Base-by-base conservation (phyloP, 768 basidiomycete genomes). In the Mycena capillaripes region DNA sequence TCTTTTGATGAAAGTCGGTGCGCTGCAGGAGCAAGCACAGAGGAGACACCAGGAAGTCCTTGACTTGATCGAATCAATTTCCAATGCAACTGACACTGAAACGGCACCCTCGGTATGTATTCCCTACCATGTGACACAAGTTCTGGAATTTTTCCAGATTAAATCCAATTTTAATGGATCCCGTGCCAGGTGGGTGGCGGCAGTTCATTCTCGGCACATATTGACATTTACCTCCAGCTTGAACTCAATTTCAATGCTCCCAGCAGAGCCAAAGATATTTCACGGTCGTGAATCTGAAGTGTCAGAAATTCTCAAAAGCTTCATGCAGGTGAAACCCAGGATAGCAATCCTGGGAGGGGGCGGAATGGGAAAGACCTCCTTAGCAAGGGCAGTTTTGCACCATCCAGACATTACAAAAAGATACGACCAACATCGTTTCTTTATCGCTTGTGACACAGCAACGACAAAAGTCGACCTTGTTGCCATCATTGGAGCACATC, bases 301-400 rank as follows among this genome's bases (percentile, higher is more conserved):
- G 3, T 0, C 12, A 7, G 23, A 66, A 2, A 66, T 66, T 23
- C 19, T 66, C 3, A 5, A 64, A 17, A 10, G 19, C 9, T 40
- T 64, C 14, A 29, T 1, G 2, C 25, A 66, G 21, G 40, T 23
- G 2, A 2, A 36, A 9, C 40, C 65, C 2, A 44, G 65, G 23
- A 66, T 58, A 3, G 65, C 44, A n/a, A 66, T 66, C 48, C 19
- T 66, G 1, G 65, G 65, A 25, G 44, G 32, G 1, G 65, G 64
- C 25, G 60, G 60, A 3, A 62, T 62, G 44, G 60, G 60, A n/a
- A 62, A 62, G 27, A 66, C 64, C 25, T 46, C 38, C 16, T 42
- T 66, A 0, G 65, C 65, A 4, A 46, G 32, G 7, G 55, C 44
- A 12, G 55, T 29, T 23, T 10, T 66, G 8, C 65, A 67, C 50